These are phyloP conservation scores for Myxozyma vanderwaltii DNA, from an alignment of 805 yeast species.

Conservation along the genomic window DNA sequence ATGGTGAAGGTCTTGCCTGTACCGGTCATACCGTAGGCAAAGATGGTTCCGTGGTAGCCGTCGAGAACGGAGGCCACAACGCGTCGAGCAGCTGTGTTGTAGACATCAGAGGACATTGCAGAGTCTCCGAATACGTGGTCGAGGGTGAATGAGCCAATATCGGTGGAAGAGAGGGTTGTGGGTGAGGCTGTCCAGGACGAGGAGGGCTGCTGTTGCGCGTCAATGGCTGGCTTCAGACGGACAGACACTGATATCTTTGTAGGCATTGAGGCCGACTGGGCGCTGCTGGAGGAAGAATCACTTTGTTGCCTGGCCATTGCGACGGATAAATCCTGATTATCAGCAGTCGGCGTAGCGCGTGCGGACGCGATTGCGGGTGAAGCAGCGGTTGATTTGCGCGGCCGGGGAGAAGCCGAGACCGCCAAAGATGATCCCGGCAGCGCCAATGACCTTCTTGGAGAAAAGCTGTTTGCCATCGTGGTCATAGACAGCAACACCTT, in stretches of 20 bases:
- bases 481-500: too few species aligned
- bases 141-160: conserved; percentile 67
- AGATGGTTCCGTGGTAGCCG: conserved; percentile 74
- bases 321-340: background rate
- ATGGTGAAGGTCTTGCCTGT: conserved; percentile 88
- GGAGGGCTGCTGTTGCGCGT: background rate
- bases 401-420: background rate
- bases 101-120: conserved; percentile 52
- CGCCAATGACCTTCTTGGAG: conserved; percentile 1
- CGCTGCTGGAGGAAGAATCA: conserved; percentile 1
- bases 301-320: conserved; percentile 1
- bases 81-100: conserved; percentile 55
- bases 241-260: conserved; percentile 28
- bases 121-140: conserved; percentile 71
- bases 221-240: conserved; percentile 18
- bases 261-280: conserved; percentile 8
- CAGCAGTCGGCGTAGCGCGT: background rate
- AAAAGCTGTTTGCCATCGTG: conserved; percentile 1
- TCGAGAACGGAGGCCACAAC: conserved; percentile 59
- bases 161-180: conserved; percentile 43
- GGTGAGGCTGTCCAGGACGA: conserved; percentile 18
- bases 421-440: background rate
- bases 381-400: background rate
- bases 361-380: background rate
- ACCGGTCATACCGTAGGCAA: conserved; percentile 95